Conservation (phyloP, 73 alveolate genomes). For the Breviolum minutum region DNA sequence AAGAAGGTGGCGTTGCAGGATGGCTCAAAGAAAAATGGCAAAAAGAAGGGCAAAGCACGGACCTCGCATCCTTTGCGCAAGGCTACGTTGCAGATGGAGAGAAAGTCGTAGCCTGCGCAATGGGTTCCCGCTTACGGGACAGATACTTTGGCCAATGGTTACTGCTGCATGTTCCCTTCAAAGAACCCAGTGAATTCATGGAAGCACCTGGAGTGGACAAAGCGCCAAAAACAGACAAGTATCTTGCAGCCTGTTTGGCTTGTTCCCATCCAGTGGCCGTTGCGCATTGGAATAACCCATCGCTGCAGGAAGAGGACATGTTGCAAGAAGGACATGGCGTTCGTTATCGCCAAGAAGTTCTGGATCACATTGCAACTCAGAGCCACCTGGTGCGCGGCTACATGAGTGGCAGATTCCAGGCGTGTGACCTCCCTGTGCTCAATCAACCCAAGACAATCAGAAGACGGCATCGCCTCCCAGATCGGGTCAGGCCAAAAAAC, state of each 20-base stretch:
- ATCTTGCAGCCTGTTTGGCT: neutral
- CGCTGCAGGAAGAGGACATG: constrained; percentile 5
- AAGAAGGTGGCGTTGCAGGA: constrained; percentile 9
- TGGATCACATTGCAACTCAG: neutral
- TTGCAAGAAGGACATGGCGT: neutral
- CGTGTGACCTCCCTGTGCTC: neutral
- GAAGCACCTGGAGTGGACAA: neutral
- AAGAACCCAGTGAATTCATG: neutral
- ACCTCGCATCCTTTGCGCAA: neutral
- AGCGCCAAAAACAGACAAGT: neutral
- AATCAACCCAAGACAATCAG: neutral
- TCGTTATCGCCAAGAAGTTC: neutral
- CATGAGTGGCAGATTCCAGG: neutral
- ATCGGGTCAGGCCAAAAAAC: neutral
- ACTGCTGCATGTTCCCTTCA: constrained; percentile 20
- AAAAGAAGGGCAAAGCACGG: too few relatives aligned
- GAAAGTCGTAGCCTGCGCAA: constrained; percentile 5
- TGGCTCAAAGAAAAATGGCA: neutral
- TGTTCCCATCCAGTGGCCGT: neutral
- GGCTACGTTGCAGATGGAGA: neutral
- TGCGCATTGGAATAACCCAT: neutral
- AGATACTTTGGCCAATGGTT: constrained; percentile 50
- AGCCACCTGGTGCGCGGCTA: neutral
- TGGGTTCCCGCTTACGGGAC: constrained; percentile 25
- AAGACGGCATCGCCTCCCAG: neutral